These are phyloP conservation scores for Lactifluus pinguis DNA, from an alignment of 768 basidiomycete genomes.

Conservation along the genomic window DNA sequence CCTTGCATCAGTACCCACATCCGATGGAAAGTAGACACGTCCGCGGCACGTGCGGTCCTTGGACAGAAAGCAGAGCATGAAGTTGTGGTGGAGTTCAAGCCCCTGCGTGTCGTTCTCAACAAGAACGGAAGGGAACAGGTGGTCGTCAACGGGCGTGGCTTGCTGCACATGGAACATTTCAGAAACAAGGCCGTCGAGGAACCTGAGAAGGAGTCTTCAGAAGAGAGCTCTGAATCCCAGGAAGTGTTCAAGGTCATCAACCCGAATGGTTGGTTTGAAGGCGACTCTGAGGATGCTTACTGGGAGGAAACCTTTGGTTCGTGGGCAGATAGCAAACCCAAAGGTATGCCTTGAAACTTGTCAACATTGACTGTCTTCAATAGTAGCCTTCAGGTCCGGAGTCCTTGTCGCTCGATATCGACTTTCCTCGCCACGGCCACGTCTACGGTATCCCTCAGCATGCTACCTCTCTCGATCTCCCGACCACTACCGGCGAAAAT, in stretches of 20 bases:
- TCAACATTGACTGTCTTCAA: not conserved
- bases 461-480: conserved; percentile 82
- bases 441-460: conserved; percentile 97
- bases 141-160: conserved; percentile 78
- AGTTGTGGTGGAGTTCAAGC: conserved; percentile 63
- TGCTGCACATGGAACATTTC: conserved; percentile 99
- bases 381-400: conserved; percentile 66
- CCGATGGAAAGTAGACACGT: conserved; percentile 58
- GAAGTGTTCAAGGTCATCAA: conserved; percentile 45
- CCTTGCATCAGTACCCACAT: conserved; percentile 54
- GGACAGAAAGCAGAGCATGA: conserved; percentile 55
- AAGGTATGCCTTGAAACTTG: conserved; percentile 45
- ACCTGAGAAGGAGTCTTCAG: conserved; percentile 38
- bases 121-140: conserved; percentile 75
- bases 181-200: conserved; percentile 49
- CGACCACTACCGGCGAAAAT: conserved; percentile 74
- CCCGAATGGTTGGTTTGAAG: conserved; percentile 77
- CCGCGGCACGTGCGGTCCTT: conserved; percentile 53
- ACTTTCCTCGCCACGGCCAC: conserved; percentile 84
- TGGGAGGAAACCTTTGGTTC: conserved; percentile 86
- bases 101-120: conserved; percentile 64
- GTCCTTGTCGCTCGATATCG: conserved; percentile 84
- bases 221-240: conserved; percentile 35
- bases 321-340: conserved; percentile 92
- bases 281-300: conserved; percentile 68